Conservation (phyloP, 2,329 filamentous ascomycete species). For the Claviceps arundinis region DNA sequence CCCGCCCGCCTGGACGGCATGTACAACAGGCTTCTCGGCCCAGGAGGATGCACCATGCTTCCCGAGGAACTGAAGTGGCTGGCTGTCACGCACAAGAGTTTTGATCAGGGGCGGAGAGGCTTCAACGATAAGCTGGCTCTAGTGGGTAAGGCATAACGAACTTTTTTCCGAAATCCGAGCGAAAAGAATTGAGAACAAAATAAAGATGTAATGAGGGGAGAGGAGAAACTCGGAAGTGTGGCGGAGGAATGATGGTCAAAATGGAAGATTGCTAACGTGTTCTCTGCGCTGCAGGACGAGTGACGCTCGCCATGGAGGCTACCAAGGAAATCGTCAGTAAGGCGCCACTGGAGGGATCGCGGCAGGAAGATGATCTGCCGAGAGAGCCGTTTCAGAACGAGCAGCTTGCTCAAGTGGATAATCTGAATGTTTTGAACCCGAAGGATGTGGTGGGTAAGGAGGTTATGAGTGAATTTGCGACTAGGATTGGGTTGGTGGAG, state of each 20-base stretch:
- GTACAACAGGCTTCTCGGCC: constrained; percentile 65
- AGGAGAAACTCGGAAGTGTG: background rate
- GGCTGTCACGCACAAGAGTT: constrained; percentile 94
- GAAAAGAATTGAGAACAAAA: background rate
- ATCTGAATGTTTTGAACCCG: constrained; percentile 50
- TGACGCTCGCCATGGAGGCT: constrained; percentile 25
- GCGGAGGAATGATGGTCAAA: too few relatives aligned
- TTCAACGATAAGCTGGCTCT: constrained; percentile 92
- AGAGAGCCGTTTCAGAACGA: constrained; percentile 57
- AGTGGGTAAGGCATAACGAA: constrained; percentile 44
- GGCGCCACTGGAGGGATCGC: constrained; percentile 14
- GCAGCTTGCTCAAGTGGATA: constrained; percentile 59
- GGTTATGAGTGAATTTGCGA: constrained; percentile 54
- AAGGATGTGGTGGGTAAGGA: constrained; percentile 47
- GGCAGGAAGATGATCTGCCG: constrained; percentile 32
- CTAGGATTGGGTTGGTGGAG: constrained; percentile 54
- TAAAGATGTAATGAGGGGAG: background rate
- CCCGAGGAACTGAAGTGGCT: constrained; percentile 94
- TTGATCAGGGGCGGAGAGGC: constrained; percentile 84
- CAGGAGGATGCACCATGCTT: constrained; percentile 57
- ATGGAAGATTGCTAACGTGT: too few relatives aligned
- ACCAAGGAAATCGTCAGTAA: constrained; percentile 25
- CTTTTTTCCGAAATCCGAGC: background rate
- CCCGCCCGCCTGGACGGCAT: constrained; percentile 61
- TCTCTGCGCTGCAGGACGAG: constrained; percentile 17